Conservation (phyloP, 148 eudicot genomes). For the Cornus controversa region DNA sequence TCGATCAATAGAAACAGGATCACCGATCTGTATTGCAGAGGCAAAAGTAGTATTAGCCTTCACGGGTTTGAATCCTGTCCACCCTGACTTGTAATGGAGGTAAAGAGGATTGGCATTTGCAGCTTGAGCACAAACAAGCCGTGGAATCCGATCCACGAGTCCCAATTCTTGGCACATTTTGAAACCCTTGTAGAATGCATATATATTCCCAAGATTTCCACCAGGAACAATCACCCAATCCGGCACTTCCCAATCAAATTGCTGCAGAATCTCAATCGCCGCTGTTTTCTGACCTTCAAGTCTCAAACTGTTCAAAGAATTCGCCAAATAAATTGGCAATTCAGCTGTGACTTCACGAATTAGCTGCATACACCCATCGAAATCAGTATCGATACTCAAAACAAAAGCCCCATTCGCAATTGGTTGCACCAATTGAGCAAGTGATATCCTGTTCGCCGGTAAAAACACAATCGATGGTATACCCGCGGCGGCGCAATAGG, state of each 20-base stretch:
- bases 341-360: conserved; percentile 87
- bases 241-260: conserved; percentile 93
- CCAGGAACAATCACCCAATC: conserved; percentile 99
- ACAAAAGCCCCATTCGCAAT: conserved; percentile 87
- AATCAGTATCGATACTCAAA: conserved; percentile 63
- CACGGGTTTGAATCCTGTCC: conserved; percentile 79
- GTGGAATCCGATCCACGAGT: conserved; percentile 76
- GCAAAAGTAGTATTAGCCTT: conserved; percentile 86
- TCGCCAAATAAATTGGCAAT: conserved; percentile 78
- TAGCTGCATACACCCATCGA: conserved; percentile 88
- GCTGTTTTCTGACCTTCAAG: conserved; percentile 83
- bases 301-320: conserved; percentile 76
- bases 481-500: conserved; percentile 93
- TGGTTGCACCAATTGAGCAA: conserved; percentile 88
- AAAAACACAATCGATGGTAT: conserved; percentile 83
- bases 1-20: conserved; percentile 88
- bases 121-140: conserved; percentile 94
- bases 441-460: conserved; percentile 69
- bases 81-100: conserved; percentile 64
- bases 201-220: conserved; percentile 87
- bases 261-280: conserved; percentile 86
- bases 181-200: conserved; percentile 92
- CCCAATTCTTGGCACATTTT: conserved; percentile 85
- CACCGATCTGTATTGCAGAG: conserved; percentile 95
- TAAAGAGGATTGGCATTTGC: conserved; percentile 93